A percentile compares a stretch with the other conserved stretches of the same genome.
Conservation (phyloP, 306 rosid genomes). For the Myrica gale region DNA sequence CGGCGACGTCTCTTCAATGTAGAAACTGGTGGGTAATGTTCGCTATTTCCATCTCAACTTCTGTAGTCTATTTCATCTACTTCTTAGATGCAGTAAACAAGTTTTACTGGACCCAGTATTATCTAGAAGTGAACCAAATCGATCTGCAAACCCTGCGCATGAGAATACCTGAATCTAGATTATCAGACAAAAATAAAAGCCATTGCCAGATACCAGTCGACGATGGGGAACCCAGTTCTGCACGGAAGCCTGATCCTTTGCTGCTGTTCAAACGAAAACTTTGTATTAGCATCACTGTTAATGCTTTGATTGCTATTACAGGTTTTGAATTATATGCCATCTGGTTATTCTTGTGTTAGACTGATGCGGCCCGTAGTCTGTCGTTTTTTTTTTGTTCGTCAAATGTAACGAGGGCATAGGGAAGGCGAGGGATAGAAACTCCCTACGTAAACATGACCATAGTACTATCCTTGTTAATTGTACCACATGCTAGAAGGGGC, state of each 20-base stretch:
- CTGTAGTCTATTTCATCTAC: conserved; percentile 6
- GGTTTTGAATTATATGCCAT: conserved; percentile 1
- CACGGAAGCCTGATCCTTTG: background rate
- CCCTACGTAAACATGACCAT: too few species aligned
- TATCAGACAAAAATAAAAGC: background rate
- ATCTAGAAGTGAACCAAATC: conserved; percentile 6
- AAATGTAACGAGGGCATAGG: too few species aligned
- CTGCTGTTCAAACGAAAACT: conserved; percentile 10
- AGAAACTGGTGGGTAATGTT: conserved; percentile 9
- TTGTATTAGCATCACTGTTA: background rate
- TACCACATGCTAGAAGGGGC: too few species aligned
- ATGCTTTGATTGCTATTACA: conserved; percentile 1
- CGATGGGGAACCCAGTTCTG: background rate
- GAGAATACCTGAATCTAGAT: background rate
- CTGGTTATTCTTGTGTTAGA: background rate
- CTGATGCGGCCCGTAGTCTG: background rate
- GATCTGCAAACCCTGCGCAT: background rate
- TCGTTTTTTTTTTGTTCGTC: too few species aligned
- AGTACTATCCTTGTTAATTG: too few species aligned
- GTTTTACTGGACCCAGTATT: conserved; percentile 5
- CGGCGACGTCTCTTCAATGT: background rate
- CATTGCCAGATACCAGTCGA: background rate
- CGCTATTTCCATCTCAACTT: background rate
- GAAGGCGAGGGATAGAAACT: too few species aligned
- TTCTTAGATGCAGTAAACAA: background rate